A percentile compares a stretch with the other conserved stretches of the same genome.
phyloP scores from a whole-genome alignment of 805 yeast species.

The Blastobotrys chiropterorum region DNA sequence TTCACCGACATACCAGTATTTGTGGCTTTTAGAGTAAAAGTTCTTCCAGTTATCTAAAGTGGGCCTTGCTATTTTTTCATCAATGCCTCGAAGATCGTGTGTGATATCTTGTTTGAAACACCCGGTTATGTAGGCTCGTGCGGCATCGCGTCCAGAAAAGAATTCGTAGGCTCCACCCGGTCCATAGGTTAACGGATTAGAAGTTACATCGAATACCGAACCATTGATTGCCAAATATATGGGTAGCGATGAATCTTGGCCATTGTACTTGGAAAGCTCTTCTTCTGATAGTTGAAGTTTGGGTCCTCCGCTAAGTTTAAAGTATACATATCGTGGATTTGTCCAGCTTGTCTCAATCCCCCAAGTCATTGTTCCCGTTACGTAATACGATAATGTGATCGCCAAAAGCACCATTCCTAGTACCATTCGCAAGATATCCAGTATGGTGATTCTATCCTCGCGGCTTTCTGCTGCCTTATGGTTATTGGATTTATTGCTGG shows the following conservation, averaged over 20 bases:
- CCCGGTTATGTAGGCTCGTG: slow-evolving; percentile 66
- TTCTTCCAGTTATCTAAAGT: slow-evolving; percentile 48
- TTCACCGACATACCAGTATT: slow-evolving; percentile 59
- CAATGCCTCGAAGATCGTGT: slow-evolving; percentile 59
- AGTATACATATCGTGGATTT: slow-evolving; percentile 38
- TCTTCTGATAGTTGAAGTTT: slow-evolving; percentile 34
- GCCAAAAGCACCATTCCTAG: slow-evolving; percentile 44
- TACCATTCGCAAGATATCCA: slow-evolving; percentile 36
- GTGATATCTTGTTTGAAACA: slow-evolving; percentile 60
- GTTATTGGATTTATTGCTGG: no score
- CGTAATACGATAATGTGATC: slow-evolving; percentile 47
- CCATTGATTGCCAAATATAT: slow-evolving; percentile 57
- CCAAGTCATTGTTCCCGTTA: slow-evolving; percentile 57
- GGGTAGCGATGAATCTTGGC: slow-evolving; percentile 43
- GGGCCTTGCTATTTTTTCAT: slow-evolving; percentile 33
- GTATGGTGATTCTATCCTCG: neutral
- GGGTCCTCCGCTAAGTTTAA: slow-evolving; percentile 11
- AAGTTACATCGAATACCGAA: slow-evolving; percentile 57
- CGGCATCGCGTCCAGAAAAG: slow-evolving; percentile 61
- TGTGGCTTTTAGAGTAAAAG: slow-evolving; percentile 39
- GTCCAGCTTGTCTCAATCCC: slow-evolving; percentile 49
- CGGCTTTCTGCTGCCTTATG: no score
- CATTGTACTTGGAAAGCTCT: slow-evolving; percentile 47
- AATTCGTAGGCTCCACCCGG: slow-evolving; percentile 50
- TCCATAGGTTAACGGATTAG: slow-evolving; percentile 47